Conservation (phyloP, 2,329 filamentous ascomycete genomes). For the Sporothrix sp. region DNA sequence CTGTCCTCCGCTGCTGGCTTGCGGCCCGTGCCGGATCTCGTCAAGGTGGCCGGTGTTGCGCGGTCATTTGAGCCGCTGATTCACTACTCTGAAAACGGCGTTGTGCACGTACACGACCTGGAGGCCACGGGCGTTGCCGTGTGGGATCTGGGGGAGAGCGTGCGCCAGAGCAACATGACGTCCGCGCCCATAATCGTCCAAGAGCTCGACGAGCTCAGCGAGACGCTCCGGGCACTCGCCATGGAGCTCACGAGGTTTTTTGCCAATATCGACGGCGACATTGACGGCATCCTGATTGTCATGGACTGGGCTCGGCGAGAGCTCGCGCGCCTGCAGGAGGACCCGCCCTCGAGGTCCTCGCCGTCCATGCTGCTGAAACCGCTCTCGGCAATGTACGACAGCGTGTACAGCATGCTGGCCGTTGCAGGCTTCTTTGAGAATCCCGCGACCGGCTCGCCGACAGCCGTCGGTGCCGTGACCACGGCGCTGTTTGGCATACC, state of each 20-base stretch:
- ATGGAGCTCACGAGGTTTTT: constrained; percentile 87
- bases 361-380: not conserved
- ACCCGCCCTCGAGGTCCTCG: constrained; percentile 35
- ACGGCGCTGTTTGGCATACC: constrained; percentile 71
- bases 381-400: constrained; percentile 53
- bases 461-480: constrained; percentile 56
- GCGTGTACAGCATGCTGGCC: constrained; percentile 68
- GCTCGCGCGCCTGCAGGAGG: constrained; percentile 56
- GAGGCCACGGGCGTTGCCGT: constrained; percentile 89
- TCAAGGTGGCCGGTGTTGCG: constrained; percentile 82
- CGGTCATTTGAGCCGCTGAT: constrained; percentile 90
- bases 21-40: constrained; percentile 68
- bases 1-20: constrained; percentile 59
- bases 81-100: constrained; percentile 85
- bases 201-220: constrained; percentile 76
- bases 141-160: constrained; percentile 88
- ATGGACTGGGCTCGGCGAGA: constrained; percentile 96
- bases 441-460: constrained; percentile 45
- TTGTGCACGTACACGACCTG: constrained; percentile 74
- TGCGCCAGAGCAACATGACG: constrained; percentile 82
- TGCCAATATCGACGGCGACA: constrained; percentile 83
- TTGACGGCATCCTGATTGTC: constrained; percentile 84
- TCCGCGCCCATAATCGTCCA: constrained; percentile 77
- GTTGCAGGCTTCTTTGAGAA: constrained; percentile 52
- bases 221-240: constrained; percentile 74